Evolutionary conservation across 2,329 filamentous ascomycete genomes (phyloP).

Genomic region (Apiospora malaysiana): DNA sequence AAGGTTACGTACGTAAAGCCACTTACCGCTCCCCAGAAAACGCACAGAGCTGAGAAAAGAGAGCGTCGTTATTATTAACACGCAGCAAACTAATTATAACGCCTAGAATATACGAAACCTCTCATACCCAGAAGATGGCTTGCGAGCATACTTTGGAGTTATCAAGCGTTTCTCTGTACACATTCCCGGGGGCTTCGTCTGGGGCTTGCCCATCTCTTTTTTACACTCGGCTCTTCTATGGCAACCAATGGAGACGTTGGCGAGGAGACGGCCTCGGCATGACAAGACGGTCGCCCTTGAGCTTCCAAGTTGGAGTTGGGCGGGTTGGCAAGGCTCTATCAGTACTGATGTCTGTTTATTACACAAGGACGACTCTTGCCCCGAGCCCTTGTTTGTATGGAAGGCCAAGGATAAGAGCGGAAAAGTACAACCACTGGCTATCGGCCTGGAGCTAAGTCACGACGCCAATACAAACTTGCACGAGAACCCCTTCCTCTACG

Average conservation of each 20-base stretch:
- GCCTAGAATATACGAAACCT: neutral
- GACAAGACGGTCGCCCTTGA: neutral
- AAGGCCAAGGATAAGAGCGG: neutral
- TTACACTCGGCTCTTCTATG: neutral
- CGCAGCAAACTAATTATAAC: neutral
- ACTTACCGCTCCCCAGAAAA: too few species aligned
- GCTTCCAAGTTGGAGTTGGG: neutral
- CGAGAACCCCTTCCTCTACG: neutral
- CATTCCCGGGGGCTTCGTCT: neutral
- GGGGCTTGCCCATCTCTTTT: neutral
- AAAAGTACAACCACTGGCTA: neutral
- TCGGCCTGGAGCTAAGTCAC: too few species aligned
- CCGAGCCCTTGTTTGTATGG: neutral
- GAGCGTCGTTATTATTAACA: too few species aligned
- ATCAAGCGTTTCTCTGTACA: neutral
- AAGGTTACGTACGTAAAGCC: neutral
- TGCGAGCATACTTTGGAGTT: neutral
- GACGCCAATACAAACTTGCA: neutral
- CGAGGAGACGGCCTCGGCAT: neutral
- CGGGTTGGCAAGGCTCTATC: neutral
- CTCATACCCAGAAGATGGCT: neutral
- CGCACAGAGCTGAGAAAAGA: too few species aligned
- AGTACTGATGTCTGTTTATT: neutral
- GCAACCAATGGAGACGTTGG: neutral
- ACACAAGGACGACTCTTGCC: neutral